Percentiles rank a stretch among this genome's conserved stretches.
phyloP scores from a whole-genome alignment of 306 rosid species.

The Cucumis sativus region Cucumber_9930_V3 NC_026657.2:36122001-36122500 shows the following conservation, averaged over 20 bases:
- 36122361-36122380: slow-evolving; percentile 2
- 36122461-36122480: slow-evolving; percentile 37
- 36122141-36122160: too few relatives aligned
- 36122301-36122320: not conserved
- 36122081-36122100: too few relatives aligned
- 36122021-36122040: too few relatives aligned
- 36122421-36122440: not conserved
- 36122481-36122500: slow-evolving; percentile 33
- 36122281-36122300: not conserved
- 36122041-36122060: too few relatives aligned
- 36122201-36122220: too few relatives aligned
- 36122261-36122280: not conserved
- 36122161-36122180: too few relatives aligned
- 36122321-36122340: not conserved
- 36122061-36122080: too few relatives aligned
- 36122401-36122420: not conserved
- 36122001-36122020: too few relatives aligned
- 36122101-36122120: too few relatives aligned
- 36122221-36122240: not conserved
- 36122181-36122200: too few relatives aligned
- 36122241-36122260: not conserved
- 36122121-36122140: too few relatives aligned
- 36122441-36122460: not conserved
- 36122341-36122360: not conserved
- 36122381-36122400: slow-evolving; percentile 2